A percentile compares a stretch with the other conserved stretches of the same genome.
phyloP scores from a whole-genome alignment of 225 moss, liverwort and hornwort genomes.

The Asterella californica region DNA sequence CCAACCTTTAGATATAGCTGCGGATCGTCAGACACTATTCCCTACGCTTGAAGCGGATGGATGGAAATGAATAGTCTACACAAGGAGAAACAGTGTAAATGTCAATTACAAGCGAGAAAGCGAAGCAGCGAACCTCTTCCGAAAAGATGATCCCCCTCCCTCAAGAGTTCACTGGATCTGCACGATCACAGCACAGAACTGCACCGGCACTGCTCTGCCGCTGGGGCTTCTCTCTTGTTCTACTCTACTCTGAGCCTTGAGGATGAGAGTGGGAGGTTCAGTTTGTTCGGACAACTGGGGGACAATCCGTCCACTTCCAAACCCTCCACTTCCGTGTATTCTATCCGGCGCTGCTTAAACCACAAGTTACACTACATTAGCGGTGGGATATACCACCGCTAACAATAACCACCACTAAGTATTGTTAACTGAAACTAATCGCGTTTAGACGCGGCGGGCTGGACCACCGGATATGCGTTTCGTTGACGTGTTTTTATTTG shows the following conservation, averaged over 20 bases:
- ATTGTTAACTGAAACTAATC: too few species aligned
- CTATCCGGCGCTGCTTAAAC: not conserved
- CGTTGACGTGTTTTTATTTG: too few species aligned
- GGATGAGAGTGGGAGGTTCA: not conserved
- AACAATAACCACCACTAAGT: too few species aligned
- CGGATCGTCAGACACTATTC: not conserved
- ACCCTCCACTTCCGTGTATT: not conserved
- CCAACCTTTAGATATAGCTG: too few species aligned
- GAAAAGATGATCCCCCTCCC: not conserved
- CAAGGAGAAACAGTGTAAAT: not conserved
- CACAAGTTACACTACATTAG: too few species aligned
- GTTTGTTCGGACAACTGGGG: not conserved
- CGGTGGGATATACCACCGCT: too few species aligned
- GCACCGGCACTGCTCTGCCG: not conserved
- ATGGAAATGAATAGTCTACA: not conserved
- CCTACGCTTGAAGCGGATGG: not conserved
- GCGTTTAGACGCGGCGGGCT: too few species aligned
- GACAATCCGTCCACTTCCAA: slow-evolving; percentile 6
- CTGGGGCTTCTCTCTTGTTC: slow-evolving; percentile 3
- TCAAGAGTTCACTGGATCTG: too few species aligned
- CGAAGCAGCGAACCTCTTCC: not conserved
- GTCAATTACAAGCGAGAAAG: not conserved
- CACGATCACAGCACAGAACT: not conserved
- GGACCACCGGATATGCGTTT: too few species aligned
- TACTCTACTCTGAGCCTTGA: not conserved